Base-by-base conservation (phyloP, 164 flowering plant species). In the Vitis cinerea region DNA sequence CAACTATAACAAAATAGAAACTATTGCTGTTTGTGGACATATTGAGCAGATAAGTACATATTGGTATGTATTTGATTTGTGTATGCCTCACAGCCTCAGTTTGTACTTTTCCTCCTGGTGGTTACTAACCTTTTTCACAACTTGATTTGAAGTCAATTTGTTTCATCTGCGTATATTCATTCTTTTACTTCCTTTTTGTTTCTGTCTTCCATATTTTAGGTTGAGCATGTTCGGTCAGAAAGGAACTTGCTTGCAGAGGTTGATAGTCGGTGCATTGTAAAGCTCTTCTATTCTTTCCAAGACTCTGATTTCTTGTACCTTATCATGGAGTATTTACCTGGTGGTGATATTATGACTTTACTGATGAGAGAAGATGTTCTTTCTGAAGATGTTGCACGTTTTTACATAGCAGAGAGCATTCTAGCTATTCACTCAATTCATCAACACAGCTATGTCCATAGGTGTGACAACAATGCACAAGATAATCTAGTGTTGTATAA, bases 281-380 rank as follows among this genome's bases (percentile, higher is more conserved):
- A 88, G 65, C 97, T 93, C 50, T 88, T 75, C 73, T 93, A 83
- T 75, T 93, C 98, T 27, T 93, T 93, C 77, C 98, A 90, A 85
- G 98, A 90, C 82, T 88, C 94, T 29, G 93, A 86, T 61, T 93
- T 76, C 80, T 79, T 93, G 72, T 93, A 93, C 79, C 97, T 93
- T 64, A 93, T 93, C 72, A 93, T 90, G 98, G 98, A 93, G 81
- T 93, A 93, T 84, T 79, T 93, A 77, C 98, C 98, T 72, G 98
- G 98, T 72, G 98, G 98, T 74, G 98, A 93, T 79, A 85, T 93
- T 64, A 90, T 93, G 97, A 89, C 94, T 60, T 83, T 90, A 62
- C 71, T 93, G 69, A 91, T 93, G 97, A 90, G 94, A 74, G 90
- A 87, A 77, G 90, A 90, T 75, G 67, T 84, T 75, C 92, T 93